phyloP scores from a whole-genome alignment of 305 asterid species.

The Caryopteris hybrid region DNA sequence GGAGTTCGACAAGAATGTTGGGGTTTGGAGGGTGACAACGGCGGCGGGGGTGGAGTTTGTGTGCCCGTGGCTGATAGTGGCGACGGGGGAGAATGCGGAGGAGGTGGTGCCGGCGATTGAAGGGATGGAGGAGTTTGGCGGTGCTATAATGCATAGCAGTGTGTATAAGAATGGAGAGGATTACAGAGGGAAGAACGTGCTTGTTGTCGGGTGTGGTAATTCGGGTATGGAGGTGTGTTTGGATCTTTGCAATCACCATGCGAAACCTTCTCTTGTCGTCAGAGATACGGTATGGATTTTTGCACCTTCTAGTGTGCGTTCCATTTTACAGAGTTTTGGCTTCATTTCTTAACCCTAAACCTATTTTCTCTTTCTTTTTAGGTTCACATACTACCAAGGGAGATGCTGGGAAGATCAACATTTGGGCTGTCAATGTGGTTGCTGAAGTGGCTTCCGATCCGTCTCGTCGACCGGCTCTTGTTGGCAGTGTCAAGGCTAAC shows the following conservation, averaged over 20 bases:
- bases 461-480: slow-evolving; percentile 56
- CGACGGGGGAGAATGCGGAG: too few relatives aligned
- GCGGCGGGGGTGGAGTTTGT: too few relatives aligned
- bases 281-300: slow-evolving; percentile 80
- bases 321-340: too few relatives aligned
- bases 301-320: too few relatives aligned
- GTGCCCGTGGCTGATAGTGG: too few relatives aligned
- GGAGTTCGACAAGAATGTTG: slow-evolving; percentile 39
- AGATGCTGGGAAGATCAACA: slow-evolving; percentile 77
- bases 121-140: too few relatives aligned
- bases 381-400: slow-evolving; percentile 84
- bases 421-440: slow-evolving; percentile 77
- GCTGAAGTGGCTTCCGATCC: slow-evolving; percentile 72
- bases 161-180: slow-evolving; percentile 56
- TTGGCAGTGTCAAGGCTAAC: slow-evolving; percentile 43
- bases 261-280: slow-evolving; percentile 64
- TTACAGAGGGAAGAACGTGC: slow-evolving; percentile 52
- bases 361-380: slow-evolving; percentile 29
- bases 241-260: slow-evolving; percentile 72
- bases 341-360: too few relatives aligned
- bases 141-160: slow-evolving; percentile 59
- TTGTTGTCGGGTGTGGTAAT: slow-evolving; percentile 91
- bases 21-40: slow-evolving; percentile 72
- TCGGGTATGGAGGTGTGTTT: slow-evolving; percentile 94
- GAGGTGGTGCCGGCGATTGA: too few relatives aligned